phyloP scores from a whole-genome alignment of 352 stramenopile species.

The Pythium aquatile region DNA sequence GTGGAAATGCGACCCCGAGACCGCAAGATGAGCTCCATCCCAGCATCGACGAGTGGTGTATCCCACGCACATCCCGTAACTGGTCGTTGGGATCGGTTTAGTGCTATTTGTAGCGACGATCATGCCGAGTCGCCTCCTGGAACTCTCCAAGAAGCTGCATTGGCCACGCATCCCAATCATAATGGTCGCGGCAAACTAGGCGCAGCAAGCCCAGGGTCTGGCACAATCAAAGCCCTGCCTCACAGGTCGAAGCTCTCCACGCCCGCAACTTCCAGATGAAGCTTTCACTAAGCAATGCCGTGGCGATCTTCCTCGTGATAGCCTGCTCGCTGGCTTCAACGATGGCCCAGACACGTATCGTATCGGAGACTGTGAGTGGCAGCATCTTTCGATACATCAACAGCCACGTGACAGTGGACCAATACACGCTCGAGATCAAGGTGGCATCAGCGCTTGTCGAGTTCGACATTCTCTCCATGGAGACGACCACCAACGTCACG shows the following conservation, averaged over 20 bases:
- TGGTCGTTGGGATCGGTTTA: not conserved
- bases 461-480: constrained; percentile 67
- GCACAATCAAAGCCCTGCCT: constrained; percentile 1
- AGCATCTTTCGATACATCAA: constrained; percentile 50
- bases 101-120: not conserved
- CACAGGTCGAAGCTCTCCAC: not conserved
- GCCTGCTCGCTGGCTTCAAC: not conserved
- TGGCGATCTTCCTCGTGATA: not conserved
- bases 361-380: constrained; percentile 43
- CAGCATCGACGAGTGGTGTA: not conserved
- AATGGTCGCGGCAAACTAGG: not conserved
- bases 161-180: constrained; percentile 7
- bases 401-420: constrained; percentile 54
- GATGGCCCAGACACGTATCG: not conserved
- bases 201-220: no score
- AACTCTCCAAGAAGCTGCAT: constrained; percentile 1
- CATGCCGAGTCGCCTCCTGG: not conserved
- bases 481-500: constrained; percentile 46
- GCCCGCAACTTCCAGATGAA: not conserved
- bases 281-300: not conserved
- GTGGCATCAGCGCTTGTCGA: constrained; percentile 46
- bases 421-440: constrained; percentile 51
- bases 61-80: constrained; percentile 1
- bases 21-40: not conserved
- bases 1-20: not conserved